These are phyloP conservation scores for Mycena amicta DNA, from an alignment of 768 basidiomycete genomes.

Conservation along the genomic window DNA sequence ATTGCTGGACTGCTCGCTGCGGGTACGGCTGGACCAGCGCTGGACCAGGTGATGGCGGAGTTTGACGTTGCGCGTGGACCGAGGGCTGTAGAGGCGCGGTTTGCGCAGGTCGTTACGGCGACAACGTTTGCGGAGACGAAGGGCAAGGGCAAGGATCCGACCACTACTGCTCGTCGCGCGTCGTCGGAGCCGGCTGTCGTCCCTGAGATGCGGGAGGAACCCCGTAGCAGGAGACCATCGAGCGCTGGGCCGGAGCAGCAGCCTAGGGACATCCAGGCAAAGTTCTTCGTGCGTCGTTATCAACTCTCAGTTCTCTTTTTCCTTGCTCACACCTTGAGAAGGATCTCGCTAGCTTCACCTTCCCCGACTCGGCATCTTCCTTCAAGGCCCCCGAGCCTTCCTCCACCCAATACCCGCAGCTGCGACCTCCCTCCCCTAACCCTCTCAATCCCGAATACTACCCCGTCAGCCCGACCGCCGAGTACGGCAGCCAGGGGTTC, in stretches of 20 bases:
- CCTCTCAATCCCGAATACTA: too few relatives aligned
- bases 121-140: neutral
- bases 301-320: too few relatives aligned
- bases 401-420: too few relatives aligned
- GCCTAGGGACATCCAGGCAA: neutral
- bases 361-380: neutral
- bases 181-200: conserved; percentile 42
- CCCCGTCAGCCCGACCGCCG: too few relatives aligned
- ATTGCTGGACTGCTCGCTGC: conserved; percentile 67
- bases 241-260: neutral
- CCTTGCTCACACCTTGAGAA: neutral
- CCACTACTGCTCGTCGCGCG: too few relatives aligned
- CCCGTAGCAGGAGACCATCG: neutral
- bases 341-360: neutral
- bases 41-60: conserved; percentile 59
- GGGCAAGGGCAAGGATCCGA: conserved; percentile 36
- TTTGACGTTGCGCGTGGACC: conserved; percentile 50
- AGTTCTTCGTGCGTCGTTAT: neutral
- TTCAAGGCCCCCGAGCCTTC: too few relatives aligned
- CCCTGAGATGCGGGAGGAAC: neutral
- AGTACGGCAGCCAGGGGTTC: too few relatives aligned
- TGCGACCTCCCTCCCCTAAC: too few relatives aligned
- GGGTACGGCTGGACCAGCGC: conserved; percentile 61
- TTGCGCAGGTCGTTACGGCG: conserved; percentile 52
- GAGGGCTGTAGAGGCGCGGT: conserved; percentile 44